A percentile compares a stretch with the other conserved stretches of the same genome.
Conservation (phyloP, 2,329 filamentous ascomycete genomes). For the Hyphodiscus sp. region DNA sequence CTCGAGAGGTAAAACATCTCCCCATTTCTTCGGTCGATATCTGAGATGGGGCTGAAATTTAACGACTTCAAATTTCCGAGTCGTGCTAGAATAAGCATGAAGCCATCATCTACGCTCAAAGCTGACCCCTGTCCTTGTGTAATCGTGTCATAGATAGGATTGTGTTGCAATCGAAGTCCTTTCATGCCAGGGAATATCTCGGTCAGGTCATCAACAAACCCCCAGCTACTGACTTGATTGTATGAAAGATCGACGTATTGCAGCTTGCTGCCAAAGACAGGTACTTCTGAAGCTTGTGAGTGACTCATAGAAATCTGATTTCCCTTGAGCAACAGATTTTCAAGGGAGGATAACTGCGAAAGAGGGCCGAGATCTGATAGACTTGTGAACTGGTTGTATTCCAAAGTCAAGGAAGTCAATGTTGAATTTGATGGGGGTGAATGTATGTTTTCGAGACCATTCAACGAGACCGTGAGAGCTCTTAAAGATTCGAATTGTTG, state of each 20-base stretch:
- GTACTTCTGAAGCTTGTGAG: background rate
- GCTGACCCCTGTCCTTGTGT: constrained; percentile 34
- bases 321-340: constrained; percentile 65
- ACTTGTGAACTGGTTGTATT: constrained; percentile 62
- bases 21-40: constrained; percentile 74
- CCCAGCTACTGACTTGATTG: constrained; percentile 64
- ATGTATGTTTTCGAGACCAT: constrained; percentile 50
- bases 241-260: constrained; percentile 65
- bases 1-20: constrained; percentile 90
- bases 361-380: constrained; percentile 53
- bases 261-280: constrained; percentile 20
- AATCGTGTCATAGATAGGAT: constrained; percentile 63
- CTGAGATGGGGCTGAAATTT: constrained; percentile 66
- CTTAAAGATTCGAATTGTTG: constrained; percentile 47
- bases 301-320: constrained; percentile 53
- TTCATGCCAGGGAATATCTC: constrained; percentile 64
- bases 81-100: constrained; percentile 81
- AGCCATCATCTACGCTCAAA: constrained; percentile 66
- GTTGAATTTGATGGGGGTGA: constrained; percentile 25
- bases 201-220: constrained; percentile 64
- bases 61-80: constrained; percentile 60
- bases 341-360: constrained; percentile 42
- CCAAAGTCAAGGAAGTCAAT: constrained; percentile 59
- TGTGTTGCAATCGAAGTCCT: constrained; percentile 74
- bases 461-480: constrained; percentile 48